A percentile compares a stretch with the other conserved stretches of the same genome.
Conservation (phyloP, 1,139 yeast species). For the Debaryomycetaceae sp. region DNA sequence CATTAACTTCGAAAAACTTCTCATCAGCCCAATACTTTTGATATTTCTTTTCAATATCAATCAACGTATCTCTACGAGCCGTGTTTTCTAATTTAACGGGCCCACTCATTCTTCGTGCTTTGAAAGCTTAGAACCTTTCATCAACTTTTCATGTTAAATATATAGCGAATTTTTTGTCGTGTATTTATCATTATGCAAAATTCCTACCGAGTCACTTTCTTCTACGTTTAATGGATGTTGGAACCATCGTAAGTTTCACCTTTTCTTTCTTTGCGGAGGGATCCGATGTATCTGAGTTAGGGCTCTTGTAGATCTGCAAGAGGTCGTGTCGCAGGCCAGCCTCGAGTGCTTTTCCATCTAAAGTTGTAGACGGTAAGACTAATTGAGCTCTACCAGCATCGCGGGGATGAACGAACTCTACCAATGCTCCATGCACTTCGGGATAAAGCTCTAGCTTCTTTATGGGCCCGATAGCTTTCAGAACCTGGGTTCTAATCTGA, state of each 20-base stretch:
- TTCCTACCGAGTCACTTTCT: background rate
- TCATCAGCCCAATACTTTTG: slow-evolving; percentile 86
- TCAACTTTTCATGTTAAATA: background rate
- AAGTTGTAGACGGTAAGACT: slow-evolving; percentile 38
- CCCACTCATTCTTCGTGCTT: slow-evolving; percentile 32
- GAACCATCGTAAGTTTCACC: slow-evolving; percentile 9
- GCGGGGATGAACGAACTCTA: slow-evolving; percentile 44
- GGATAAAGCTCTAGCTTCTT: slow-evolving; percentile 45
- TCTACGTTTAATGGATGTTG: slow-evolving; percentile 7
- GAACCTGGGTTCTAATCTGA: slow-evolving; percentile 35
- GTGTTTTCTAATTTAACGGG: slow-evolving; percentile 53
- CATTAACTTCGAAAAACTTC: slow-evolving; percentile 79
- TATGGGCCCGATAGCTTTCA: slow-evolving; percentile 32
- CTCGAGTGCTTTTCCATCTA: slow-evolving; percentile 32
- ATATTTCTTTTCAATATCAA: slow-evolving; percentile 85
- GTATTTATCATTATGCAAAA: background rate
- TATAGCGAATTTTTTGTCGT: background rate
- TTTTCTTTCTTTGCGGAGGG: slow-evolving; percentile 6
- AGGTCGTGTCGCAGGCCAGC: slow-evolving; percentile 36
- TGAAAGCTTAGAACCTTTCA: background rate
- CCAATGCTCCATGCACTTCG: slow-evolving; percentile 47
- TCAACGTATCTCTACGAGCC: slow-evolving; percentile 89
- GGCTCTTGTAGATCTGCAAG: slow-evolving; percentile 9
- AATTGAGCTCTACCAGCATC: slow-evolving; percentile 60
- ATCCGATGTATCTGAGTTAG: background rate